These are phyloP conservation scores for Echinosophora koreensis DNA, from an alignment of 306 rosid species.

Conservation along the genomic window DNA sequence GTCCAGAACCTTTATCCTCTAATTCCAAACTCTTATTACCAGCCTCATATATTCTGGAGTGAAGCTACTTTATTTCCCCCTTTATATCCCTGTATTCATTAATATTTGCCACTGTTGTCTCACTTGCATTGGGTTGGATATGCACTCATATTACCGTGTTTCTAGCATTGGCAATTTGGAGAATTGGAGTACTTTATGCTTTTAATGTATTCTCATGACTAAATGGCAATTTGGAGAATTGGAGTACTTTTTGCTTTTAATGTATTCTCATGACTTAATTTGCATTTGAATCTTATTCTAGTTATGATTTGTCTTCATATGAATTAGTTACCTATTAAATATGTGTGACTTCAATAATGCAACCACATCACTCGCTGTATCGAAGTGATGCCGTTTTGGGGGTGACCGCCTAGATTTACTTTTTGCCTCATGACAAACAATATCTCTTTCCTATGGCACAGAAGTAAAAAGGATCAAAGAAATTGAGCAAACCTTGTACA, in stretches of 20 bases:
- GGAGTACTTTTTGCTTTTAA: not conserved
- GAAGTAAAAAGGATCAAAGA: slow-evolving; percentile 20
- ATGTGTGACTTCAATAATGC: slow-evolving; percentile 22
- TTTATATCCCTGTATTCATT: not conserved
- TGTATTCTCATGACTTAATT: not conserved
- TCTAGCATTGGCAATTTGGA: slow-evolving; percentile 34
- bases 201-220: too few species aligned
- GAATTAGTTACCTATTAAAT: not conserved
- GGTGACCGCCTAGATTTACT: slow-evolving; percentile 3
- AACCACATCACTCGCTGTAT: not conserved
- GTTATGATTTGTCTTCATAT: slow-evolving; percentile 15
- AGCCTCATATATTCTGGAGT: not conserved
- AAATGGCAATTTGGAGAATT: too few species aligned
- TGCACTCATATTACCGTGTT: not conserved
- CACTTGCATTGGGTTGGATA: slow-evolving; percentile 21
- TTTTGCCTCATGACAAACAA: slow-evolving; percentile 10
- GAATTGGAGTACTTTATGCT: too few species aligned
- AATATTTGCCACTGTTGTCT: slow-evolving; percentile 5
- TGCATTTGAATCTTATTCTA: slow-evolving; percentile 4
- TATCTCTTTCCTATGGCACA: not conserved
- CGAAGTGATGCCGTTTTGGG: slow-evolving; percentile 9
- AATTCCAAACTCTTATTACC: not conserved
- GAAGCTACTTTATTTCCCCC: not conserved
- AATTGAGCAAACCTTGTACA: slow-evolving; percentile 74
- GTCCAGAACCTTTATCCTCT: slow-evolving; percentile 22